Percentiles rank a stretch among this genome's conserved stretches.
Evolutionary conservation across 2,329 filamentous ascomycete genomes (phyloP).

Genomic region (Cercospora sp.): DNA sequence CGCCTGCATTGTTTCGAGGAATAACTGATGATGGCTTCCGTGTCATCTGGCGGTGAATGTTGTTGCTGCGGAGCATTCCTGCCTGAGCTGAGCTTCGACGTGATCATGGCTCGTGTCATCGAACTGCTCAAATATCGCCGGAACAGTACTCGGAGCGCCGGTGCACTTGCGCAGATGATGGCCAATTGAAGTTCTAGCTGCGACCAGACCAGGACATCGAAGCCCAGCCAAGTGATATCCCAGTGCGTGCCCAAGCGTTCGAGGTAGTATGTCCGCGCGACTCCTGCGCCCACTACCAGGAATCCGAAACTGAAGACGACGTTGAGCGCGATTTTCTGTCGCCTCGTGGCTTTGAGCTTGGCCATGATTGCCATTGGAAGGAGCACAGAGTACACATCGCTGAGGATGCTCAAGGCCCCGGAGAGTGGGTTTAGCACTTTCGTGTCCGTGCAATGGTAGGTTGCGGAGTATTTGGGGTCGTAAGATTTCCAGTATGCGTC

Average conservation of each 20-base stretch:
- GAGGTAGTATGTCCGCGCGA: constrained; percentile 31
- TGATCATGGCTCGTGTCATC: background rate
- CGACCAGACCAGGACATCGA: constrained; percentile 26
- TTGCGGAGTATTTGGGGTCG: constrained; percentile 22
- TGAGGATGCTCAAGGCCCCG: constrained; percentile 28
- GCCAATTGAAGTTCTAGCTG: constrained; percentile 29
- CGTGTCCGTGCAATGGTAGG: constrained; percentile 12
- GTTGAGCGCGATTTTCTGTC: constrained; percentile 30
- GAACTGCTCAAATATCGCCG: constrained; percentile 11
- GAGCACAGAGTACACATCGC: constrained; percentile 31
- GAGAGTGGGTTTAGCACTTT: constrained; percentile 10
- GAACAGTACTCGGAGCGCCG: constrained; percentile 26
- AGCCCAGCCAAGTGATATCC: constrained; percentile 28
- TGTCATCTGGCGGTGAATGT: constrained; percentile 1
- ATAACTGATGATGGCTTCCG: constrained; percentile 3
- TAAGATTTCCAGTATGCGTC: constrained; percentile 29
- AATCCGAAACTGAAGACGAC: constrained; percentile 29
- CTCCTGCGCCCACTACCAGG: constrained; percentile 28
- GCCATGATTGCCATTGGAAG: constrained; percentile 29
- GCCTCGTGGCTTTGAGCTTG: constrained; percentile 22
- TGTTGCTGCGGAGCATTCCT: background rate
- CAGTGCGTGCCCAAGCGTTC: constrained; percentile 16
- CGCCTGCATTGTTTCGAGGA: background rate
- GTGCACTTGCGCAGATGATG: constrained; percentile 30
- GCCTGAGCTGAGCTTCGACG: constrained; percentile 2